Evolutionary conservation across 2,329 filamentous ascomycete species (phyloP).

Genomic region (Lasiodiplodia sp.): DNA sequence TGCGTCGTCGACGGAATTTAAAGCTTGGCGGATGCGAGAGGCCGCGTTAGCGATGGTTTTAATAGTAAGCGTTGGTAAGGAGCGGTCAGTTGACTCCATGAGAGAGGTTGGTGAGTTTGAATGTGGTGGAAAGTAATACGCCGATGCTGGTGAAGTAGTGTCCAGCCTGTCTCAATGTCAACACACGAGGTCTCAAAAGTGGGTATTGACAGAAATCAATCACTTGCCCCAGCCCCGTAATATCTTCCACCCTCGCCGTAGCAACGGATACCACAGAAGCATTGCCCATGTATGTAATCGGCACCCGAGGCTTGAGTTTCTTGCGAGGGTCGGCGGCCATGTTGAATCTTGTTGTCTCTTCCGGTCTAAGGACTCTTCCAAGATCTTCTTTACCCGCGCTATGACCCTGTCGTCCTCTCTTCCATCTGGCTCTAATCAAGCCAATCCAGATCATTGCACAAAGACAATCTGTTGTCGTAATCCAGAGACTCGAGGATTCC

Average conservation of each 20-base stretch:
- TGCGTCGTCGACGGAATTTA: slow-evolving; percentile 3
- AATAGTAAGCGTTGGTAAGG: neutral
- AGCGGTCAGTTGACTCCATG: neutral
- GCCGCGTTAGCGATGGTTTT: slow-evolving; percentile 2
- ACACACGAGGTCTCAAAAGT: neutral
- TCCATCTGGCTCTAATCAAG: slow-evolving; percentile 1
- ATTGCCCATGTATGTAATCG: slow-evolving; percentile 5
- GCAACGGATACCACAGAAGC: neutral
- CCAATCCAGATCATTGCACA: slow-evolving; percentile 11
- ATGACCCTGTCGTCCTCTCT: neutral
- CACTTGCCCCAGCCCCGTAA: neutral
- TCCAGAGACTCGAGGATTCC: neutral
- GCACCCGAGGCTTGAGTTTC: neutral
- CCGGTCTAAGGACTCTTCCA: neutral
- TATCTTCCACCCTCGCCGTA: neutral
- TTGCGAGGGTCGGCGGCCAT: slow-evolving; percentile 5
- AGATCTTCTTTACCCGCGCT: neutral
- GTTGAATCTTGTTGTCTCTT: neutral
- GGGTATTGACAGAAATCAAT: neutral
- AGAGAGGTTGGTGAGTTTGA: neutral
- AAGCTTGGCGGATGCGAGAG: slow-evolving; percentile 5
- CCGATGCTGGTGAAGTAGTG: neutral
- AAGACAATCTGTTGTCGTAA: neutral
- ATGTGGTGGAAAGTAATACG: too few species aligned
- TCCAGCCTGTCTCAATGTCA: too few species aligned